Percentiles rank a stretch among this genome's conserved stretches.
Conservation (phyloP, 805 yeast species). For the Saccharomyces paradoxus region DNA sequence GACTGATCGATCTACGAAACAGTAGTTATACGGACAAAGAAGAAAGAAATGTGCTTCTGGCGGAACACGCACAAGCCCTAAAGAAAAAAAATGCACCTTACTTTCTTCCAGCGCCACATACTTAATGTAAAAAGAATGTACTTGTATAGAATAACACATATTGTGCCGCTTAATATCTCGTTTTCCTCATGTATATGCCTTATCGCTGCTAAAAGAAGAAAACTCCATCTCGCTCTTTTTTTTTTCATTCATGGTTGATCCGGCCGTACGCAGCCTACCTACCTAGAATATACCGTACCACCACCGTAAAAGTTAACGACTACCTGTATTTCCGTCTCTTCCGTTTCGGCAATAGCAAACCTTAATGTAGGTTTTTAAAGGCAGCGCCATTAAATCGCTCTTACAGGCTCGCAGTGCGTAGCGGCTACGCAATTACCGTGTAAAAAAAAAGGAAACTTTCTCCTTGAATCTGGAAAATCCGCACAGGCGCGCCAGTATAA, state of each 20-base stretch:
- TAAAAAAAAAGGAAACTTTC: not conserved
- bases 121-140: not conserved
- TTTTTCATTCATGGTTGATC: not conserved
- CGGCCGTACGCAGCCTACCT: not conserved
- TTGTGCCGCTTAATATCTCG: not conserved
- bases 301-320: not conserved
- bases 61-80: slow-evolving; percentile 11
- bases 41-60: slow-evolving; percentile 15
- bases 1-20: slow-evolving; percentile 11
- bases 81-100: slow-evolving; percentile 16
- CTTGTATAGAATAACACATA: not conserved
- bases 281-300: not conserved
- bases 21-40: slow-evolving; percentile 12
- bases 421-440: not conserved
- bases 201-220: not conserved
- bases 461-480: not conserved
- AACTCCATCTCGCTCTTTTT: not conserved
- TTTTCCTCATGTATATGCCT: not conserved
- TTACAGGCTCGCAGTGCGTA: not conserved
- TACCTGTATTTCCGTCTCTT: not conserved
- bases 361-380: not conserved
- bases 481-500: not conserved
- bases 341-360: not conserved
- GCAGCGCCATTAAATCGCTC: not conserved
- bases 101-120: not conserved